Evolutionary conservation across 768 basidiomycete species (phyloP).

Genomic region (Saitozyma sp.): DNA sequence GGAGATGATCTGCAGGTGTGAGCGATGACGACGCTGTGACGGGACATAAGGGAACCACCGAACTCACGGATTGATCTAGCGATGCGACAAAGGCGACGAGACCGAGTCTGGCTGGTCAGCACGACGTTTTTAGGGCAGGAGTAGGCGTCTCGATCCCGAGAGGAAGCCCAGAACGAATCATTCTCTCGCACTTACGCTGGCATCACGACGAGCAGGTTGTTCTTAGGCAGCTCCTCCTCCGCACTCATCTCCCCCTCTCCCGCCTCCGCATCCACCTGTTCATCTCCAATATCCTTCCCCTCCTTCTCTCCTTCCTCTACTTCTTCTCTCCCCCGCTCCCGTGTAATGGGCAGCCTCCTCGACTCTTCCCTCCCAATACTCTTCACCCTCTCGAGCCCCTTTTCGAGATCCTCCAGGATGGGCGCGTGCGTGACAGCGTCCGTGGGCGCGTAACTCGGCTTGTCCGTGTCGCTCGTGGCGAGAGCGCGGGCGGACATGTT

Average conservation of each 20-base stretch:
- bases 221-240: slow-evolving; percentile 8
- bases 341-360: too few species aligned
- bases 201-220: slow-evolving; percentile 42
- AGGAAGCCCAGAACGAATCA: too few species aligned
- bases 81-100: slow-evolving; percentile 41
- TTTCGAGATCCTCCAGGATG: neutral
- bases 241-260: neutral
- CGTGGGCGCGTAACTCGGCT: too few species aligned
- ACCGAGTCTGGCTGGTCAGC: slow-evolving; percentile 15
- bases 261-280: neutral
- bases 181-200: slow-evolving; percentile 43
- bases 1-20: slow-evolving; percentile 24
- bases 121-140: too few species aligned
- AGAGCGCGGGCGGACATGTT: too few species aligned
- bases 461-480: too few species aligned
- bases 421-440: too few species aligned
- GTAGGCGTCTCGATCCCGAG: too few species aligned
- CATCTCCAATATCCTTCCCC: neutral
- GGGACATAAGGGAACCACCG: neutral
- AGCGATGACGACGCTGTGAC: neutral
- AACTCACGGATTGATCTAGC: slow-evolving; percentile 40
- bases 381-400: neutral
- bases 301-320: neutral
- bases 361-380: neutral
- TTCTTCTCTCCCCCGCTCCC: neutral